phyloP scores from a whole-genome alignment of 1,139 yeast species.

The Spencermartinsiella ligniputridi region DNA sequence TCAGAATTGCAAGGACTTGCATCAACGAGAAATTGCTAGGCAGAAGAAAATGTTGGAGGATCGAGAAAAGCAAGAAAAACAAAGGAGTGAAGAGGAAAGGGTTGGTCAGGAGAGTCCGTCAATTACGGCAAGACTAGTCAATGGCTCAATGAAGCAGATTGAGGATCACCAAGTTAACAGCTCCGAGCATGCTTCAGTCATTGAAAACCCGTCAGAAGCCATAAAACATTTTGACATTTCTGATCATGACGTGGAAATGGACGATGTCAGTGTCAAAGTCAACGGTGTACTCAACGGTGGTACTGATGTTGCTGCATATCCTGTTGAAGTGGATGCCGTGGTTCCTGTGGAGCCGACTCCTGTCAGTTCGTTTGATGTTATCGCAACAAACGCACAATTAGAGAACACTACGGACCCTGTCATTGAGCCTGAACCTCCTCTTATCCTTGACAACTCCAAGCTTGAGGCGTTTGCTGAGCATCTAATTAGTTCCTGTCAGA shows the following conservation, averaged over 20 bases:
- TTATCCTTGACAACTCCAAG: slow-evolving; percentile 19
- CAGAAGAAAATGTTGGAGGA: slow-evolving; percentile 19
- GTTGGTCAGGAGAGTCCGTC: slow-evolving; percentile 3
- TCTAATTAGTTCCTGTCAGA: slow-evolving; percentile 35
- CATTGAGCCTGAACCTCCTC: slow-evolving; percentile 17
- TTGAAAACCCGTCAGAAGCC: neutral
- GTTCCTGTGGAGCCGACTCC: neutral
- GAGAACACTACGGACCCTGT: slow-evolving; percentile 11
- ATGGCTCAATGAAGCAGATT: slow-evolving; percentile 1
- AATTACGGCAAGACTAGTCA: neutral
- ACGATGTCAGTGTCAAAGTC: neutral
- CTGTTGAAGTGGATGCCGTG: neutral
- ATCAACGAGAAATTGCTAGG: slow-evolving; percentile 52
- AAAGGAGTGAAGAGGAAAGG: slow-evolving; percentile 3
- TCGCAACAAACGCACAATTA: slow-evolving; percentile 6
- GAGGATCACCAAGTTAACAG: neutral
- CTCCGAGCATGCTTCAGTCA: neutral
- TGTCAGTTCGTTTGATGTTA: slow-evolving; percentile 3
- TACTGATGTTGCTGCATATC: neutral
- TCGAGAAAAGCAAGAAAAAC: slow-evolving; percentile 34
- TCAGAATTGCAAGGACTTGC: slow-evolving; percentile 70
- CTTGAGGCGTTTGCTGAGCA: slow-evolving; percentile 28
- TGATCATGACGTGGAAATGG: neutral
- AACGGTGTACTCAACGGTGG: neutral
- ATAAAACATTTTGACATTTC: neutral